Evolutionary conservation across 805 yeast genomes (phyloP), one percentile per base, ranked within the genome.

Genomic region (Cyberlindnera americana): DNA sequence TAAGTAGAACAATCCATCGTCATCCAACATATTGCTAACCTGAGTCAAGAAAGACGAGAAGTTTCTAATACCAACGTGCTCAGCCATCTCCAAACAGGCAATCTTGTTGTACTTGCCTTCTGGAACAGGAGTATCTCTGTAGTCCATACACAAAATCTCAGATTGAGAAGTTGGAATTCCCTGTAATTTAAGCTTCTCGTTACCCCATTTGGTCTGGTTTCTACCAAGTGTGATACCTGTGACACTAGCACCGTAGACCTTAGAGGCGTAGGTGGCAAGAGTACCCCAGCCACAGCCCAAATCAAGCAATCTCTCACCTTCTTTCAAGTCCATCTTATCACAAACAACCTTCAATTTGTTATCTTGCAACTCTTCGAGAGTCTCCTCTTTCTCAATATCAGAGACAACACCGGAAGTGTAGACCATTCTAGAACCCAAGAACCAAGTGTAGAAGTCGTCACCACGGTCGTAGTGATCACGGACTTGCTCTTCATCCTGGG

Each of bases 261-360:
- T 75, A 3, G 95, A 84, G 22, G 93, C 89, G 63, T 71, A 87
- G 22, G 91, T 73, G 33, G 95, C 88, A 59, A 90, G 73, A 37
- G 96, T 84, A 60, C 96, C 96, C 96, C 96, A 88, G 53, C 96
- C 96, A 66, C 96, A 88, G 47, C 96, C 96, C 43, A 88, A 67
- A 59, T 88, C 96, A 45, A 88, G 77, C 61, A 87, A 70, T 46
- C 68, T 69, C 50, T 88, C 96, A 53, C 87, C 93, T 50, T 75
- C 55, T 57, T 80, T 59, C 53, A 88, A 71, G 44, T 75, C 84
- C 49, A 87, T 81, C 69, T 88, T 88, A 65, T 85, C 95, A 61
- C 95, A 89, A 39, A 88, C 95, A 56, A 83, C 67, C 58, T 85
- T 82, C 62, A 88, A 72, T 67, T 89, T 88, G 73, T 88, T 88